Base-by-base conservation (phyloP, 306 rosid genomes). In the Amphicarpaea edgeworthii region DNA sequence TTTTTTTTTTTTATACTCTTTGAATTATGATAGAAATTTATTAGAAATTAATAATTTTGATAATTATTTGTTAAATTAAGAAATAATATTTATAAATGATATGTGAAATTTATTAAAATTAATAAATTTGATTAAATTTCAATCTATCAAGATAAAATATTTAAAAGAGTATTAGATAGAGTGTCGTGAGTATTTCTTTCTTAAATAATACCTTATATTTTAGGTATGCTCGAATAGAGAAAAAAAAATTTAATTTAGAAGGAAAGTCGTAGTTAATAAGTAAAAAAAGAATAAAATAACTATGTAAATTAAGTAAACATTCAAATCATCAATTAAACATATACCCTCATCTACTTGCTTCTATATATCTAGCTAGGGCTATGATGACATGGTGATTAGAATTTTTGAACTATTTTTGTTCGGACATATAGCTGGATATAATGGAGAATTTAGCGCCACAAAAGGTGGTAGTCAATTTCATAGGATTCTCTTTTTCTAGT, bases 391-490 rank as follows among this genome's bases (percentile, higher is more conserved):
- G n/a, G 30, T 58, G 40, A 58, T 58, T 58, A 24, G 40, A 32
- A 60, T 15, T 60, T 16, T 62, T 34, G 3, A 37, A 62, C 68
- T 62, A 47, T 37, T 62, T 17, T 32, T 61, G 68, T 32, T 3
- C 10, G 21, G 42, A 59, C 66, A 14, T 30, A 15, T 59, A 60
- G 42, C 23, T 28, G 21, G 12, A 26, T 28, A 59, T 14, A 59
- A 59, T 28, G 65, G 41, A 28, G 41, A 28, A 59, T 15, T 59
- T 59, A 28, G 41, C 16, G 38, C 21, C 41, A 28, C 9, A 59
- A 59, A 59, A 59, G 20, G 20, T 59, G 65, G 65, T 28, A 59
- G 65, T 59, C 65, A 59, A 60, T n/a, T 60, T 60, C 43, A 60
- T 30, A 60, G 15, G 41, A 60, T 32, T 30, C 67, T 30, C 40